Base-by-base conservation (phyloP, 768 basidiomycete species). In the Trametes punicea region DNA sequence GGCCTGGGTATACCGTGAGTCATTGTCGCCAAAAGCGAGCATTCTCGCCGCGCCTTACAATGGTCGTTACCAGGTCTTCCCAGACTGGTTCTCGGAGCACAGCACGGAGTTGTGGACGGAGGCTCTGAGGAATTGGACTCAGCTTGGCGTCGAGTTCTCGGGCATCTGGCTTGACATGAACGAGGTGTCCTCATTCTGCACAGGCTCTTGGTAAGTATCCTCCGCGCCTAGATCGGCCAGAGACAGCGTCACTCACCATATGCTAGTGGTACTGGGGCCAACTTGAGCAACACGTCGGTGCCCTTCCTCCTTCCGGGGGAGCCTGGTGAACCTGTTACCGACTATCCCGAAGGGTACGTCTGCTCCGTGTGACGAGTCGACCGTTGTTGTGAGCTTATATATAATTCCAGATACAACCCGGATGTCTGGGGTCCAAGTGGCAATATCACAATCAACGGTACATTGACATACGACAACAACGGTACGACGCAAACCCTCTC, bases 121-220 rank as follows among this genome's bases (percentile, higher is more conserved):
- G 29, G 79, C 79, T 2, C 67, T 86, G 52, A 62, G 21, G 41
- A 84, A 84, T 62, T 85, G 82, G 84, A 74, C 71, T 7, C 57
- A 71, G 1, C 57, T 64, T 0, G 83, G 82, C 0, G 73, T 87
- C n/a, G 71, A 78, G 23, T 83, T 81, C 61, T 79, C 79, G 21
- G 85, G 84, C 1, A 76, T 87, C 45, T 88, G 86, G 86, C 71
- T 85, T 1, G 81, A 85, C 65, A 84, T 85, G 84, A 86, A 87
- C 51, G 85, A 86, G 55, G 69, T 75, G 8, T 77, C 75, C 10
- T 82, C 81, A 1, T 86, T 87, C 68, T 86, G 83, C 61, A 74
- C 76, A 46, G 75, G 81, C 3, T 84, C 81, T 4, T 84, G 83
- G 79, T 79, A 53, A 53, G 70, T 56, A 11, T 6, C 8, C 1